These are phyloP conservation scores for Thamnidium elegans DNA, from an alignment of 192 early-diverging fungal species.

Conservation along the genomic window DNA sequence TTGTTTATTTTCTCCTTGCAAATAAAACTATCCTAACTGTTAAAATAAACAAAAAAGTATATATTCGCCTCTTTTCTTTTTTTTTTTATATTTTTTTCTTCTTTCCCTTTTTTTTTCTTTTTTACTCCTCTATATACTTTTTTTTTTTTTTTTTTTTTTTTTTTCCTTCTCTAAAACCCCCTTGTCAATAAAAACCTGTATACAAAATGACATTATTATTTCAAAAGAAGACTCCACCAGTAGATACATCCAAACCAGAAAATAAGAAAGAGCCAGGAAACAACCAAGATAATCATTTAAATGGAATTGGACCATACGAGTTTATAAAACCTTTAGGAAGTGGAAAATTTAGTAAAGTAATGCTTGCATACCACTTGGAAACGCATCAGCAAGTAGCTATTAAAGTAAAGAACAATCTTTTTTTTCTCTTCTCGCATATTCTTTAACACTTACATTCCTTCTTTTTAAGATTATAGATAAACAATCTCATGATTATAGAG, in stretches of 20 bases:
- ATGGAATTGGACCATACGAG: conserved; percentile 63
- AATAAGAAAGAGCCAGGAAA: neutral
- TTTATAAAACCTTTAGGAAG: conserved; percentile 72
- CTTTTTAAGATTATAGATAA: conserved; percentile 49
- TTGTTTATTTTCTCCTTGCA: no score
- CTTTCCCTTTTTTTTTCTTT: no score
- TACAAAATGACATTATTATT: neutral
- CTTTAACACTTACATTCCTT: neutral
- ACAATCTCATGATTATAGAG: conserved; percentile 47
- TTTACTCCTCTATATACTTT: no score
- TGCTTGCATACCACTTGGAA: conserved; percentile 64
- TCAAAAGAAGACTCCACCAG: neutral
- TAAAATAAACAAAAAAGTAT: no score
- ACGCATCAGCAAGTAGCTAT: conserved; percentile 36
- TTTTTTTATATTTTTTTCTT: no score
- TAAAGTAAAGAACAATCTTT: conserved; percentile 28
- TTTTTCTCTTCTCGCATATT: neutral
- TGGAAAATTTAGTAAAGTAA: conserved; percentile 79
- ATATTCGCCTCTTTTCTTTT: no score
- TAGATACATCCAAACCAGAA: neutral
- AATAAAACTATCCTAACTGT: no score
- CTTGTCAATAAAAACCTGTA: no score
- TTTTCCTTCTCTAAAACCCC: no score
- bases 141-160: no score
- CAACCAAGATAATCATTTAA: conserved; percentile 38